phyloP scores from a whole-genome alignment of 805 yeast species.

The Clavispora fructus region DNA sequence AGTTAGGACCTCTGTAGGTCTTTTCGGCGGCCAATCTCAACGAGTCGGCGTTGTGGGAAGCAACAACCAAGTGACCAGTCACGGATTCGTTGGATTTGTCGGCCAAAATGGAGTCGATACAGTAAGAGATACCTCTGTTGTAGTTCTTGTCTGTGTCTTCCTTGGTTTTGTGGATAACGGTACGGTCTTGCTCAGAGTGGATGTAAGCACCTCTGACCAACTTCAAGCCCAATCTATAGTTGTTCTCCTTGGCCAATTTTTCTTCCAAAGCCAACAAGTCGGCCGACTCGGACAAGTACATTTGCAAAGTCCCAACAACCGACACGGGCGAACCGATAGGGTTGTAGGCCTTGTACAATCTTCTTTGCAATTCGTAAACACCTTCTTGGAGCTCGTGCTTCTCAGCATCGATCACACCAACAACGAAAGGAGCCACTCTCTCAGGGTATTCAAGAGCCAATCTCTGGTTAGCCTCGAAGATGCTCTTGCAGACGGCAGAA shows the following conservation, averaged over 20 bases:
- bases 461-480: slow-evolving; percentile 47
- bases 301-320: slow-evolving; percentile 88
- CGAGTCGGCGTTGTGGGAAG: slow-evolving; percentile 84
- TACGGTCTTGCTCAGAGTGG: slow-evolving; percentile 77
- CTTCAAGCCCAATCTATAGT: slow-evolving; percentile 78
- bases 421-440: slow-evolving; percentile 67
- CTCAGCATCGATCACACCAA: slow-evolving; percentile 87
- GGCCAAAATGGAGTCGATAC: slow-evolving; percentile 53
- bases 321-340: slow-evolving; percentile 51
- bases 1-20: slow-evolving; percentile 23
- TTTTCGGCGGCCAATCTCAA: slow-evolving; percentile 63
- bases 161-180: slow-evolving; percentile 71
- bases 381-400: slow-evolving; percentile 84
- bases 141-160: slow-evolving; percentile 74
- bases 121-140: slow-evolving; percentile 60
- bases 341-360: slow-evolving; percentile 70
- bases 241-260: slow-evolving; percentile 52
- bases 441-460: slow-evolving; percentile 51
- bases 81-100: slow-evolving; percentile 41
- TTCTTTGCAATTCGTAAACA: slow-evolving; percentile 84
- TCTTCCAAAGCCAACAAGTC: slow-evolving; percentile 59
- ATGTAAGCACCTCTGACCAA: slow-evolving; percentile 94
- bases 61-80: slow-evolving; percentile 79
- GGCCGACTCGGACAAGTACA: slow-evolving; percentile 75
- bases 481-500: slow-evolving; percentile 52